phyloP scores from a whole-genome alignment of 257 asterid species.

The Salvia miltiorrhiza region DNA sequence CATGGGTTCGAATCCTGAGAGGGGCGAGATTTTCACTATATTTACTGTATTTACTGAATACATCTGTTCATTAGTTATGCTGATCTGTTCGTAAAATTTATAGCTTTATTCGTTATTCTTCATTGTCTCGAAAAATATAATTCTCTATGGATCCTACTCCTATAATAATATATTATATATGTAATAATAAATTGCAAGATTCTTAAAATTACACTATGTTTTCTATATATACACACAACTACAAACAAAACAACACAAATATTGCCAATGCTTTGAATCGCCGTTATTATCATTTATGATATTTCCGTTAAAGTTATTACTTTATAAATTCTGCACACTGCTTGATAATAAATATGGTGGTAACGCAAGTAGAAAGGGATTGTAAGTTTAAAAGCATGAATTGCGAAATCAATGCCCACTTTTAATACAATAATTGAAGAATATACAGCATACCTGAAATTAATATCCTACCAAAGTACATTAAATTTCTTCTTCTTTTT shows the following conservation, averaged over 20 bases:
- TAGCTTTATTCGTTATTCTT: no score
- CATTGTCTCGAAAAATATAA: no score
- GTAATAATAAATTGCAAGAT: no score
- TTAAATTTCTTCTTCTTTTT: not conserved
- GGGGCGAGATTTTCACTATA: no score
- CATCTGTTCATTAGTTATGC: no score
- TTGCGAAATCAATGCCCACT: constrained; percentile 15
- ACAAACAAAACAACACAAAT: not conserved
- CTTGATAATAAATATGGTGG: constrained; percentile 3
- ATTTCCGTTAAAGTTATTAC: not conserved
- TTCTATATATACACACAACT: not conserved
- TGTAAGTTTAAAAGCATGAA: not conserved
- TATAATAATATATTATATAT: no score
- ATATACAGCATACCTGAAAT: constrained; percentile 19
- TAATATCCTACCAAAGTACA: constrained; percentile 18
- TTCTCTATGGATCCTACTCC: no score
- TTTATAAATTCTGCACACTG: constrained; percentile 5
- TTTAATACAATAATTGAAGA: not conserved
- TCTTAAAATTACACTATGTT: no score
- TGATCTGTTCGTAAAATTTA: no score
- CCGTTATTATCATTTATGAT: constrained; percentile 1
- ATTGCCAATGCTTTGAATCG: not conserved
- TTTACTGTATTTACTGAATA: no score
- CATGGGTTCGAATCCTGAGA: no score
- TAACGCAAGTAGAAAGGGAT: not conserved